Percentiles rank a stretch among this genome's conserved stretches.
Evolutionary conservation across 2,329 filamentous ascomycete species (phyloP).

Genomic region (Neocatenulostroma microsporum): DNA sequence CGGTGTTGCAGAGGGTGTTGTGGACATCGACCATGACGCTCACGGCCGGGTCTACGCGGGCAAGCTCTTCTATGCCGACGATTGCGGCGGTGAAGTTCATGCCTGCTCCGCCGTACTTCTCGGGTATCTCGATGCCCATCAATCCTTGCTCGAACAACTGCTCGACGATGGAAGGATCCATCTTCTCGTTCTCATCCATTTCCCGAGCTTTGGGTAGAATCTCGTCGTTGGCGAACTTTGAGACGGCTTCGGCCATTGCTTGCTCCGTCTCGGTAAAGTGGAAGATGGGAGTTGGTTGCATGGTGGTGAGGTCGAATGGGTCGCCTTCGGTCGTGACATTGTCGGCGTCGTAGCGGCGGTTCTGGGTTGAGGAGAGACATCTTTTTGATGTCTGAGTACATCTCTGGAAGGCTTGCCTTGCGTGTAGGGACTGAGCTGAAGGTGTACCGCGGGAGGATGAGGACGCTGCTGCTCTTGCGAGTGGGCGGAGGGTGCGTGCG

Average conservation of each 20-base stretch:
- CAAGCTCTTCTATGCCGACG: slow-evolving; percentile 93
- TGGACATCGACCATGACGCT: slow-evolving; percentile 95
- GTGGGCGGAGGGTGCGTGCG: slow-evolving; percentile 26
- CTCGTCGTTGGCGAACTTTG: slow-evolving; percentile 81
- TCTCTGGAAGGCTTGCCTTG: slow-evolving; percentile 13
- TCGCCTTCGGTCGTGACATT: slow-evolving; percentile 30
- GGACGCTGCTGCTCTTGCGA: slow-evolving; percentile 24
- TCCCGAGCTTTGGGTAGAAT: slow-evolving; percentile 87
- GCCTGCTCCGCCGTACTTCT: slow-evolving; percentile 90
- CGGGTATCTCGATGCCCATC: slow-evolving; percentile 95
- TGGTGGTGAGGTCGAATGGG: slow-evolving; percentile 56
- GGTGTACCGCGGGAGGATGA: slow-evolving; percentile 14
- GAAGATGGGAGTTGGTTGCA: slow-evolving; percentile 85
- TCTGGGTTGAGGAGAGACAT: slow-evolving; percentile 37
- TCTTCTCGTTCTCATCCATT: slow-evolving; percentile 93
- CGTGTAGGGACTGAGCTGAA: slow-evolving; percentile 11
- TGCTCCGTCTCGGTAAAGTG: slow-evolving; percentile 84
- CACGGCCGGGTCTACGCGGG: slow-evolving; percentile 86
- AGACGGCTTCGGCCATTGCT: slow-evolving; percentile 82
- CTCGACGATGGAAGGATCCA: slow-evolving; percentile 83
- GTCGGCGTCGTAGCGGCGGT: slow-evolving; percentile 27
- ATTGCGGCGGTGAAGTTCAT: slow-evolving; percentile 99
- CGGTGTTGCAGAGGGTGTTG: slow-evolving; percentile 95
- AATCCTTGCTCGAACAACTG: slow-evolving; percentile 94
- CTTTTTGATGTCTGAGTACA: slow-evolving; percentile 26